phyloP scores from a whole-genome alignment of 768 basidiomycete genomes.

The Russula griseocarnosa region DNA sequence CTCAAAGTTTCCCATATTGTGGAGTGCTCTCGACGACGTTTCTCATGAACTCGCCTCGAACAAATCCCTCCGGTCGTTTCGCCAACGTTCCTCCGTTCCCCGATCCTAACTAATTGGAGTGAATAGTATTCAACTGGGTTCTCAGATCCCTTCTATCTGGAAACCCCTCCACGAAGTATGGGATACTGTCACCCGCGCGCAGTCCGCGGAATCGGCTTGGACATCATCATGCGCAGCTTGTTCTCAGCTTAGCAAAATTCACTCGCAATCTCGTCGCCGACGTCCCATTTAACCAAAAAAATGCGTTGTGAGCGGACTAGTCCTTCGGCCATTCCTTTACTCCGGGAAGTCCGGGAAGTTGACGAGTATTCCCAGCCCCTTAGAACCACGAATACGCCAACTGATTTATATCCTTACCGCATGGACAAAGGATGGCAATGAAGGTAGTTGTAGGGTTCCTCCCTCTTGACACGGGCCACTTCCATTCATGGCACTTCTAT shows the following conservation, averaged over 20 bases:
- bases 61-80: conserved; percentile 23
- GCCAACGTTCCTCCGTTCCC: not conserved
- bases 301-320: conserved; percentile 60
- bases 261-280: conserved; percentile 84
- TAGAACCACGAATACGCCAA: conserved; percentile 65
- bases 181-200: conserved; percentile 35
- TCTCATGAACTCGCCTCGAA: conserved; percentile 20
- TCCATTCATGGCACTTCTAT: not conserved
- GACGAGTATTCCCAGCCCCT: conserved; percentile 43
- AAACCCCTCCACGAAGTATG: conserved; percentile 40
- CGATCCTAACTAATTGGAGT: not conserved
- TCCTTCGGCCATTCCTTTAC: not conserved
- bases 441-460: conserved; percentile 42
- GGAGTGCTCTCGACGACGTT: conserved; percentile 6
- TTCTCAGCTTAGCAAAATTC: conserved; percentile 54
- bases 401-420: conserved; percentile 73
- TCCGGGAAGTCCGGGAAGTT: not conserved
- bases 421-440: conserved; percentile 58
- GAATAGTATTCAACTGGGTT: conserved; percentile 21
- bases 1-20: not conserved
- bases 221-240: conserved; percentile 35
- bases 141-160: conserved; percentile 25
- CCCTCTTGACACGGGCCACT: not conserved
- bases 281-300: conserved; percentile 62
- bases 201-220: conserved; percentile 40